phyloP scores from a whole-genome alignment of 345 rosid genomes.

The Camelina laxa region DNA sequence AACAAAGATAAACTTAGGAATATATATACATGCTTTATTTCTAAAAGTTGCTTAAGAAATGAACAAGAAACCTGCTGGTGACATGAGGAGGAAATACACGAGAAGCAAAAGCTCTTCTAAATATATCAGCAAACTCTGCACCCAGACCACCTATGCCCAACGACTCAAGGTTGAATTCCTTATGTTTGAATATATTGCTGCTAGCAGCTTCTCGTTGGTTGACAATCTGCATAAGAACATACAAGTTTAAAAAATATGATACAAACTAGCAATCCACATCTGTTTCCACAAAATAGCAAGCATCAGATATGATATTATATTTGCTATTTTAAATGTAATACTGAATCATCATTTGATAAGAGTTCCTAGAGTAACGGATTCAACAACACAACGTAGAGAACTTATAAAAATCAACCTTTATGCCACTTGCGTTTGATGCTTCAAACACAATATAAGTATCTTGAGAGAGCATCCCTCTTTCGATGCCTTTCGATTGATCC shows the following conservation, averaged over 20 bases:
- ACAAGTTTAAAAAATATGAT: slow-evolving; percentile 15
- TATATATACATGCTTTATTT: slow-evolving; percentile 24
- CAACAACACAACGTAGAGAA: slow-evolving; percentile 10
- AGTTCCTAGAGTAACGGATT: neutral
- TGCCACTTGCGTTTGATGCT: slow-evolving; percentile 86
- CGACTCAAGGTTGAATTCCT: slow-evolving; percentile 94
- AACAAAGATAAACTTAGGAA: slow-evolving; percentile 36
- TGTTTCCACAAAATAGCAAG: slow-evolving; percentile 6
- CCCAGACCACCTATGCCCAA: slow-evolving; percentile 98
- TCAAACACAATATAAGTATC: slow-evolving; percentile 90
- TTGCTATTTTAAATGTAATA: slow-evolving; percentile 4
- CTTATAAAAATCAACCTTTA: slow-evolving; percentile 65
- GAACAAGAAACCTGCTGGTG: slow-evolving; percentile 68
- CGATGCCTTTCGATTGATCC: slow-evolving; percentile 59
- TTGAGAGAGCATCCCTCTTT: slow-evolving; percentile 80
- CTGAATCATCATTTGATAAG: slow-evolving; percentile 1
- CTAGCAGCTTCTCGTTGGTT: slow-evolving; percentile 99
- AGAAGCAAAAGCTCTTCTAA: slow-evolving; percentile 99
- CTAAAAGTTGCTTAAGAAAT: slow-evolving; percentile 31
- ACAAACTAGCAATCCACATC: slow-evolving; percentile 20
- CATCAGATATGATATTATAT: slow-evolving; percentile 6
- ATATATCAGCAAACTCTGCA: slow-evolving; percentile 98
- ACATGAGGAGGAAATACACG: slow-evolving; percentile 98
- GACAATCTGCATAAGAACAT: slow-evolving; percentile 64
- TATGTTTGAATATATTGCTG: slow-evolving; percentile 89